Evolutionary conservation across 2,329 filamentous ascomycete genomes (phyloP), one percentile per base, ranked within the genome.

Genomic region (Helotiales sp.): DNA sequence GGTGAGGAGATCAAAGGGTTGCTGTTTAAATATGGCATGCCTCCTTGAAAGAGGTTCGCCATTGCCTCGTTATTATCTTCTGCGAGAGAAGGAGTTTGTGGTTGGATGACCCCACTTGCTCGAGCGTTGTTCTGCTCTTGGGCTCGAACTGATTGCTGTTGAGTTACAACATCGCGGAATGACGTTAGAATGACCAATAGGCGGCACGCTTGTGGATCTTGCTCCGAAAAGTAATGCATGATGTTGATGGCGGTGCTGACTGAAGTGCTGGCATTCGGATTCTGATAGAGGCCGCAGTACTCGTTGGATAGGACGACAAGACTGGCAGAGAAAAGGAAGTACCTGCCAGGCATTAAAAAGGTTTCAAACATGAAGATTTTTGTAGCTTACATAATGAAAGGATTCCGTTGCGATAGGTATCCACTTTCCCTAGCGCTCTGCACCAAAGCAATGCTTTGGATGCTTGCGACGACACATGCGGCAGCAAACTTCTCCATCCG

Each of bases 301-400:
- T 87, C 84, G 72, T 88, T 88, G 70, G 84, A 85, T 52, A 87
- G 76, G 3, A 87, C 79, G 34, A 88, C 80, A 1, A 89, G 78
- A 0, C 82, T 80, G 0, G 86, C 83, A 5, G 85, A 80, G 68
- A 87, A 88, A 45, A 88, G 79, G 63, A 85, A 86, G 71, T 87
- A 84, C 70, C 86, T 88, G 30, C 6, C 24, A 3, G 4, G 24
- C 20, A 34, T 67, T 32, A 70, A 58, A 17, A 17, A 26, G 47
- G 2, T n/a, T 13, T 15, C 22, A 17, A 24, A 17, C 11, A n/a
- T 13, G 8, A 17, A 52, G n/a, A 28, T 4, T 11, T 10, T 1
- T n/a, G 3, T 11, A 20, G 77, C 85, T 78, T 76, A 88, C 86
- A 87, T 81, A 61, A 86, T 78, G 67, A 88, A 86, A 0, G 85